phyloP scores from a whole-genome alignment of 2,329 filamentous ascomycete genomes.

The Neocatenulostroma microsporum region DNA sequence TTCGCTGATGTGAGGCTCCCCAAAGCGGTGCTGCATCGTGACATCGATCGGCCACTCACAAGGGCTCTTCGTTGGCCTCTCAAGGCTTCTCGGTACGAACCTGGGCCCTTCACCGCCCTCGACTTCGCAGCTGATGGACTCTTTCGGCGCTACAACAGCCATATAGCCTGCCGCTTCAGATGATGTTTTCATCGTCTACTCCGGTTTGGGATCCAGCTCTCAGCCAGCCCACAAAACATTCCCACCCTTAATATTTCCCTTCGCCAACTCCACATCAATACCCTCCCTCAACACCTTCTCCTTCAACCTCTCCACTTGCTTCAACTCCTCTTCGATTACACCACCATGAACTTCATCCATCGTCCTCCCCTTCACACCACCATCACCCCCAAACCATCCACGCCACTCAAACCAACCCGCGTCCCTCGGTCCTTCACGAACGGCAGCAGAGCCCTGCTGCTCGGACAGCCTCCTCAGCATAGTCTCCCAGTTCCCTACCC shows the following conservation, averaged over 20 bases:
- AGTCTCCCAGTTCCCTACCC: conserved; percentile 70
- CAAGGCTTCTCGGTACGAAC: no score
- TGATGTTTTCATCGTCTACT: no score
- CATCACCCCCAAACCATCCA: conserved; percentile 18
- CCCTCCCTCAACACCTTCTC: conserved; percentile 19
- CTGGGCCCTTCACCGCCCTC: no score
- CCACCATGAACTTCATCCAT: conserved; percentile 15
- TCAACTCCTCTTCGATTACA: conserved; percentile 12
- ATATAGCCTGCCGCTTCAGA: no score
- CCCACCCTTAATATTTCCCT: conserved; percentile 6
- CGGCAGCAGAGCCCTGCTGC: conserved; percentile 28
- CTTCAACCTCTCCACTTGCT: conserved; percentile 16
- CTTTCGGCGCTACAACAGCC: no score
- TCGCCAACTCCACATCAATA: conserved; percentile 14
- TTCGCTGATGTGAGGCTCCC: no score
- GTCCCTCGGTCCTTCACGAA: conserved; percentile 9
- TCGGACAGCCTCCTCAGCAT: conserved; percentile 65
- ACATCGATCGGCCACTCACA: not conserved
- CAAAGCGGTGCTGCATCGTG: no score
- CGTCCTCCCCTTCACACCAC: conserved; percentile 15
- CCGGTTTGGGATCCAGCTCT: conserved; percentile 1
- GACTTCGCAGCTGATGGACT: no score
- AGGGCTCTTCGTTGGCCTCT: no score
- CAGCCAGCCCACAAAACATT: conserved; percentile 14
- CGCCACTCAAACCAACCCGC: conserved; percentile 20